These are phyloP conservation scores for Leccinum fibrillosum DNA, from an alignment of 768 basidiomycete genomes.

Conservation along the genomic window DNA sequence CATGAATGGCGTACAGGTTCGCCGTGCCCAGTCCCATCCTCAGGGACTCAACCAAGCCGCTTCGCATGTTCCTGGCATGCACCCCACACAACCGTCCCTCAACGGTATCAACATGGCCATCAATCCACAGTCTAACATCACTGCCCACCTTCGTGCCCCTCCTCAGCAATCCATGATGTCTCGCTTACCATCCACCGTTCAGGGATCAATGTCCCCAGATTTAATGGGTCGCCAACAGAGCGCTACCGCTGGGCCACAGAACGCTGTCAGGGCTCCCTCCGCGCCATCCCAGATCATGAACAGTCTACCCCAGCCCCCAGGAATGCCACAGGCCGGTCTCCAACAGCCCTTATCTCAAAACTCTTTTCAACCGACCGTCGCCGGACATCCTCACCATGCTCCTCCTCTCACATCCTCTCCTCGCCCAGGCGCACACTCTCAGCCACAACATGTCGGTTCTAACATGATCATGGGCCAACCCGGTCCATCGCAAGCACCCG, in stretches of 20 bases:
- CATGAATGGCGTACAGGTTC: constrained; percentile 37
- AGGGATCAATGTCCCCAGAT: constrained; percentile 42
- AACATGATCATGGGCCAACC: constrained; percentile 32
- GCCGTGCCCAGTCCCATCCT: constrained; percentile 60
- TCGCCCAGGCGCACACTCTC: constrained; percentile 27
- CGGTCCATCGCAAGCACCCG: constrained; percentile 28
- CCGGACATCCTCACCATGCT: constrained; percentile 29
- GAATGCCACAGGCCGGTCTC: constrained; percentile 28
- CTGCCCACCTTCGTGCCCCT: constrained; percentile 33
- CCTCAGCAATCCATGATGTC: constrained; percentile 34
- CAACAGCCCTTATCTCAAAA: constrained; percentile 31
- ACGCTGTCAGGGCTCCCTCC: constrained; percentile 42
- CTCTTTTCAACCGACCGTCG: constrained; percentile 25
- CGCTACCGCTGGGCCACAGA: constrained; percentile 40
- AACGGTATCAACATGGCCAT: constrained; percentile 42
- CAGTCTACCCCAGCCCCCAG: constrained; percentile 35
- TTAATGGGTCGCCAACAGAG: constrained; percentile 42
- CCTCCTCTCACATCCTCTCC: constrained; percentile 31
- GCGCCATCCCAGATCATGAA: constrained; percentile 49
- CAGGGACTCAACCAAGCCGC: constrained; percentile 40
- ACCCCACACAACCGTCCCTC: constrained; percentile 33
- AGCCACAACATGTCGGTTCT: constrained; percentile 26
- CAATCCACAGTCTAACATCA: constrained; percentile 43
- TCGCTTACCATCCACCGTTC: constrained; percentile 31
- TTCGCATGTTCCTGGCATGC: constrained; percentile 35